Base-by-base conservation (phyloP, 2,329 filamentous ascomycete genomes). In the Alternaria atra region DNA sequence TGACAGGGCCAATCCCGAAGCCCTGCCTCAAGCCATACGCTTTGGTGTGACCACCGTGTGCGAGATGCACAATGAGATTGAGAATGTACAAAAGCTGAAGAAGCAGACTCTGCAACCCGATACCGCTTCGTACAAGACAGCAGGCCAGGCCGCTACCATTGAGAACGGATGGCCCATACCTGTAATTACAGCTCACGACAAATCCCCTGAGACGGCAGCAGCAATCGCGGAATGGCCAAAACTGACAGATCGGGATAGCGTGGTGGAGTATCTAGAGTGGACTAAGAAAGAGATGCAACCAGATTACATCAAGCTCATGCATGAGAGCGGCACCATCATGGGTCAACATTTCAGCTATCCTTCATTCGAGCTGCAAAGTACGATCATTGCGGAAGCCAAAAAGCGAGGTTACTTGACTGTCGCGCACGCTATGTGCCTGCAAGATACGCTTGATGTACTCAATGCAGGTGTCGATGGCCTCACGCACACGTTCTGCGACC, bases 11-110 rank as follows among this genome's bases (percentile, higher is more conserved):
- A 77, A 81, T 40, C 71, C 75, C 0, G 58, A 75, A 8, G 80
- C 80, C 0, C 67, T 84, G 0, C 77, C 77, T 1, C 82, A 85
- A 63, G 76, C 80, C 2, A 70, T 85, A 2, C 75, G 79, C 2
- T 85, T 85, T 54, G 84, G 84, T 2, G 80, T 85, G 10, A 86
- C 83, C 0, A 86, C 84, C 1, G 81, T 84, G 4, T 81, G 80
- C 54, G 84, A 85, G 37, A 83, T 85, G 82, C 81, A 83, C 39
- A 79, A 75, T 58, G 76, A 77, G 63, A 44, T 67, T 3, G 55
- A 52, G 23, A 73, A 77, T 40, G 73, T 78, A 12, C 54, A 60
- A 15, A 73, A 72, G 34, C 62, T 78, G 17, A 63, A 69, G 12
- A 69, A 71, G 56, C 76, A 76, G 32, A 67, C 69, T 1, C 55